phyloP scores from a whole-genome alignment of 106 monocot genomes.

The Alisma plantagoaquatica region DNA sequence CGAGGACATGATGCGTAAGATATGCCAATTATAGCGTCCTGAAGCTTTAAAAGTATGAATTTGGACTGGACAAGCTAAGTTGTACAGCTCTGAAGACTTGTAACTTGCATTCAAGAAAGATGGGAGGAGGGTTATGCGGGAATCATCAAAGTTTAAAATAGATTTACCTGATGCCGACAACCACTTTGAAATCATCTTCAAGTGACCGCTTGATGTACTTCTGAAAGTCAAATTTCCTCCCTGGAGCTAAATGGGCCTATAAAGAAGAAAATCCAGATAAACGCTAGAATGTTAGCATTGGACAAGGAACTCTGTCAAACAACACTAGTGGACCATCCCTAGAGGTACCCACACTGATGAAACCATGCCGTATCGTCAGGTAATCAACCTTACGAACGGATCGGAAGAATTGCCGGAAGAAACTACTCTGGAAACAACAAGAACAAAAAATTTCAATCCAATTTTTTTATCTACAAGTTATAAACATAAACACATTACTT shows the following conservation, averaged over 20 bases:
- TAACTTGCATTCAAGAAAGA: too few species aligned
- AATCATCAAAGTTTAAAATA: background rate
- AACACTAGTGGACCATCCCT: background rate
- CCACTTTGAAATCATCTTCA: constrained; percentile 20
- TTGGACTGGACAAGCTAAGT: too few species aligned
- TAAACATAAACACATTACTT: background rate
- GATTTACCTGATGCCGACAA: constrained; percentile 16
- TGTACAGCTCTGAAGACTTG: too few species aligned
- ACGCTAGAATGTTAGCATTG: too few species aligned
- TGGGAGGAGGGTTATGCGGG: too few species aligned
- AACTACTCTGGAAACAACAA: constrained; percentile 34
- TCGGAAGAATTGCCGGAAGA: constrained; percentile 67
- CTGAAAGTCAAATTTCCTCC: constrained; percentile 24
- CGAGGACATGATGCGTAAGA: too few species aligned
- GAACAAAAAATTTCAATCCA: background rate
- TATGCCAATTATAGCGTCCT: too few species aligned
- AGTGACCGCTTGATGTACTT: constrained; percentile 16
- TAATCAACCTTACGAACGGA: constrained; percentile 70
- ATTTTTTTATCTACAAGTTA: background rate
- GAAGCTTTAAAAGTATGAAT: too few species aligned
- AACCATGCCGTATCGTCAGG: constrained; percentile 62
- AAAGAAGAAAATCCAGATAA: background rate
- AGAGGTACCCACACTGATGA: constrained; percentile 43
- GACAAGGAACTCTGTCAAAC: too few species aligned
- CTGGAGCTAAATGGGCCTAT: constrained; percentile 68